These are phyloP conservation scores for Cryptococcus sp. DNA, from an alignment of 1,284 basidiomycete species.

Conservation along the genomic window DNA sequence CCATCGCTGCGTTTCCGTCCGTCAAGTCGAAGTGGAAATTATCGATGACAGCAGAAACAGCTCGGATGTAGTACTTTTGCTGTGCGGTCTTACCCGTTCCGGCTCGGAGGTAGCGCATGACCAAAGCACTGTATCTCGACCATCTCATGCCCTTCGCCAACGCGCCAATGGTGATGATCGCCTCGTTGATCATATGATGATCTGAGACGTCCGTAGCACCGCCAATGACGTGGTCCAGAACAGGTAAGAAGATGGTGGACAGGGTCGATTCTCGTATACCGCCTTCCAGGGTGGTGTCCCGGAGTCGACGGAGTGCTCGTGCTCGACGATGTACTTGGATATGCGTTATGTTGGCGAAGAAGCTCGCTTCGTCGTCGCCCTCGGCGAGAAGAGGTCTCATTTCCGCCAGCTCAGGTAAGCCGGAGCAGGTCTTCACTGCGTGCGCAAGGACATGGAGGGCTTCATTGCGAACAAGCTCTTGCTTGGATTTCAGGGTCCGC, in stretches of 20 bases:
- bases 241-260: constrained; percentile 80
- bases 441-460: constrained; percentile 77
- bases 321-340: constrained; percentile 90
- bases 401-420: constrained; percentile 68
- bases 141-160: constrained; percentile 76
- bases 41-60: constrained; percentile 82
- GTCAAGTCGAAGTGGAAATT: constrained; percentile 89
- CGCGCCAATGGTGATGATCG: constrained; percentile 73
- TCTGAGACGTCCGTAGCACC: constrained; percentile 69
- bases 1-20: constrained; percentile 29
- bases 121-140: constrained; percentile 79
- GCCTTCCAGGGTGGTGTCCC: constrained; percentile 70
- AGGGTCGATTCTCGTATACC: constrained; percentile 70
- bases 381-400: constrained; percentile 79
- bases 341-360: constrained; percentile 96
- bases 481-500: constrained; percentile 74
- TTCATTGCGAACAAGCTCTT: constrained; percentile 87
- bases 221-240: constrained; percentile 79
- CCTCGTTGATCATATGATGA: constrained; percentile 89
- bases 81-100: constrained; percentile 70
- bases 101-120: constrained; percentile 79
- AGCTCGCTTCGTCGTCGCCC: constrained; percentile 92
- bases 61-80: constrained; percentile 82
- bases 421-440: constrained; percentile 68
- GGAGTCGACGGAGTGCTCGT: constrained; percentile 81